Conservation (phyloP, 164 flowering plant genomes). For the Vitis amurensis region DNA sequence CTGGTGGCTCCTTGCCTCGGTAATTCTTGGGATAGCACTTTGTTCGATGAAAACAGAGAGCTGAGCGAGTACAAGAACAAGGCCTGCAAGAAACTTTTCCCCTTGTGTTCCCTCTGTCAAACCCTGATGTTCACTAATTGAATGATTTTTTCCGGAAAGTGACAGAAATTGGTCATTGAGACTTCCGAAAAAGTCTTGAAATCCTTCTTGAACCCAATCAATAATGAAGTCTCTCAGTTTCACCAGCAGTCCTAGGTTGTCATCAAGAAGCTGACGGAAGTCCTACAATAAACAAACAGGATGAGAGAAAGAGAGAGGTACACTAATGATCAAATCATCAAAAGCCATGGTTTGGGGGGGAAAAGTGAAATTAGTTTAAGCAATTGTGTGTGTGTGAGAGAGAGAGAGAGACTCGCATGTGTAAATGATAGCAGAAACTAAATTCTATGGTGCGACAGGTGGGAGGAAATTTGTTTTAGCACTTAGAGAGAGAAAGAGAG, state of each 20-base stretch:
- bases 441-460: too few species aligned
- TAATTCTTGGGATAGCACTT: conserved; percentile 88
- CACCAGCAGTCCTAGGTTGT: conserved; percentile 51
- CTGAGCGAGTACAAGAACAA: conserved; percentile 87
- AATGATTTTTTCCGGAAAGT: conserved; percentile 60
- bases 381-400: too few species aligned
- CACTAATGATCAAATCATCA: too few species aligned
- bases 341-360: too few species aligned
- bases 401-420: too few species aligned
- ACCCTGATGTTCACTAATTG: conserved; percentile 40
- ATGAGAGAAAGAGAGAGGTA: conserved; percentile 5
- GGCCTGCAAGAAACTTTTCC: conserved; percentile 70
- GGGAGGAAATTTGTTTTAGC: too few species aligned
- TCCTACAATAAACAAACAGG: conserved; percentile 47
- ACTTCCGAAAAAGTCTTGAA: conserved; percentile 79
- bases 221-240: conserved; percentile 57
- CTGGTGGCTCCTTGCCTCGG: conserved; percentile 62
- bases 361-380: too few species aligned
- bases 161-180: conserved; percentile 63
- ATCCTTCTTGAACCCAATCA: conserved; percentile 97
- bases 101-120: conserved; percentile 46
- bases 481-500: too few species aligned
- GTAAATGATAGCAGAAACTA: too few species aligned
- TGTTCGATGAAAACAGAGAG: conserved; percentile 87
- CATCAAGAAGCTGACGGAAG: conserved; percentile 83